These are phyloP conservation scores for Rhizomucor pusillus DNA, from an alignment of 371 early-diverging fungal species.

Conservation along the genomic window DNA sequence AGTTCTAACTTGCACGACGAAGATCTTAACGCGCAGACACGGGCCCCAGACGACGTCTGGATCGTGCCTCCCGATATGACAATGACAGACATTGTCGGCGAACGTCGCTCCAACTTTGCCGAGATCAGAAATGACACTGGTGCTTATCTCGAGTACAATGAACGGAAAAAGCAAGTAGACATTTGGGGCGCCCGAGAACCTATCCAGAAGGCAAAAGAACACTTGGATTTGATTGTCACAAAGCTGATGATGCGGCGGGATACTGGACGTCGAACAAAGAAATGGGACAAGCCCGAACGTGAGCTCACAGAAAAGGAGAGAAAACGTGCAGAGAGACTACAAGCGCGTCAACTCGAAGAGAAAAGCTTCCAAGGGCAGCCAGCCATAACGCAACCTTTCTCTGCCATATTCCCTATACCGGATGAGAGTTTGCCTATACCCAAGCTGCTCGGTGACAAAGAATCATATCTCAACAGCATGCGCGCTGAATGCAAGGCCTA, in stretches of 20 bases:
- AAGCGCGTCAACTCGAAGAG: slow-evolving; percentile 22
- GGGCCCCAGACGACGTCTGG: slow-evolving; percentile 39
- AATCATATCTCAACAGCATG: slow-evolving; percentile 30
- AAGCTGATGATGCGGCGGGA: slow-evolving; percentile 1
- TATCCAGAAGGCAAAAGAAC: slow-evolving; percentile 21
- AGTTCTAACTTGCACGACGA: not conserved
- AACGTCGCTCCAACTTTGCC: slow-evolving; percentile 11
- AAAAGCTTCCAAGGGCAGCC: slow-evolving; percentile 31
- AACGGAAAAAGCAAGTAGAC: slow-evolving; percentile 35
- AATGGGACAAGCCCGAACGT: slow-evolving; percentile 43
- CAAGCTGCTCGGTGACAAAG: slow-evolving; percentile 28
- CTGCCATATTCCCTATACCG: slow-evolving; percentile 25
- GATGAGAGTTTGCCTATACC: slow-evolving; percentile 16
- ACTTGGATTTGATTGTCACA: slow-evolving; percentile 17
- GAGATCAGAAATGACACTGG: slow-evolving; percentile 26
- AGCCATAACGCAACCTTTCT: slow-evolving; percentile 17
- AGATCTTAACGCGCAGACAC: slow-evolving; percentile 16
- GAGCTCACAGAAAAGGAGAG: slow-evolving; percentile 36
- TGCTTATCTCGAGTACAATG: slow-evolving; percentile 32
- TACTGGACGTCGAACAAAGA: slow-evolving; percentile 26
- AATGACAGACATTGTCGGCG: slow-evolving; percentile 21
- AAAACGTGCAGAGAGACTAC: slow-evolving; percentile 23
- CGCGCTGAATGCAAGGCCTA: slow-evolving; percentile 36
- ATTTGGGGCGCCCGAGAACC: slow-evolving; percentile 39
- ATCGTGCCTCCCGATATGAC: slow-evolving; percentile 31